These are phyloP conservation scores for Chalara sp. DNA, from an alignment of 2,329 filamentous ascomycete species.

Conservation along the genomic window DNA sequence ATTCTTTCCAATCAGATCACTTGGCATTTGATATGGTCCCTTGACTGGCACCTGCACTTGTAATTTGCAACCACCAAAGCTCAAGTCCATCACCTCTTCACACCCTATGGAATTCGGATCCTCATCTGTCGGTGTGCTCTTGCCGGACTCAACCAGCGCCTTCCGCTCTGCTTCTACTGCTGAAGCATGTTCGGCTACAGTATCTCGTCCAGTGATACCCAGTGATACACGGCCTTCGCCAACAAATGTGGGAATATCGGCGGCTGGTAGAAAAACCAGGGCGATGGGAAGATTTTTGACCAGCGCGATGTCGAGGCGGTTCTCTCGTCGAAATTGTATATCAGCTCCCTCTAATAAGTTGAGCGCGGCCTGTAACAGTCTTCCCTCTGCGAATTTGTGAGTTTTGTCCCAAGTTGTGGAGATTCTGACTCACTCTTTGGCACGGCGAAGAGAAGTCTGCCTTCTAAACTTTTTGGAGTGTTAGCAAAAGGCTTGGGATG, in stretches of 20 bases:
- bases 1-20: constrained; percentile 83
- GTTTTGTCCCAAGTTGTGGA: constrained; percentile 8
- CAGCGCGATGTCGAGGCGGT: constrained; percentile 91
- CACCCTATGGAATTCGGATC: constrained; percentile 42
- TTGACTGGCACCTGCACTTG: constrained; percentile 96
- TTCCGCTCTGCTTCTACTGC: constrained; percentile 43
- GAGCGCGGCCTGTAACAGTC: constrained; percentile 79
- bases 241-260: constrained; percentile 96
- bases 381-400: constrained; percentile 61
- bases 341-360: constrained; percentile 91
- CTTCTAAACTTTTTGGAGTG: constrained; percentile 63
- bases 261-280: constrained; percentile 92
- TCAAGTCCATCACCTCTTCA: constrained; percentile 82
- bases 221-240: constrained; percentile 90
- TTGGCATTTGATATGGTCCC: constrained; percentile 60
- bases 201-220: constrained; percentile 90
- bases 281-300: constrained; percentile 96
- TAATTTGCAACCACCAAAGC: constrained; percentile 84
- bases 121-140: constrained; percentile 29
- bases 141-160: constrained; percentile 40
- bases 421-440: constrained; percentile 74
- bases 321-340: constrained; percentile 93
- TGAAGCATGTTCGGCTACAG: constrained; percentile 85
- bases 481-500: constrained; percentile 38
- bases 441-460: constrained; percentile 91